These are phyloP conservation scores for Scytalidium lignicola DNA, from an alignment of 2,329 filamentous ascomycete species.

Conservation along the genomic window DNA sequence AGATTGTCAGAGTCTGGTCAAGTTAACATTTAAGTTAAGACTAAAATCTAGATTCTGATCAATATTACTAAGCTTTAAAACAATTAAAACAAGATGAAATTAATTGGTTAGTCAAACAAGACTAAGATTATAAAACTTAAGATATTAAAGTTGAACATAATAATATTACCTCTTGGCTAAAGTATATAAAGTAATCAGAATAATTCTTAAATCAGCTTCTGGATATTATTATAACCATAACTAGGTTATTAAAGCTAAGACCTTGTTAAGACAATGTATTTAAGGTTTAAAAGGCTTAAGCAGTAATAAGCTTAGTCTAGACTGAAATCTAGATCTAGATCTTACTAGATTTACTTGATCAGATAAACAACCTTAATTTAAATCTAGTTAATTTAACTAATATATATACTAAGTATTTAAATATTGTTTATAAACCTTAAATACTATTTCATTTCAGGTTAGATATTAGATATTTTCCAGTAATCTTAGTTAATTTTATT, in stretches of 20 bases:
- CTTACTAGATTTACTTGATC: not conserved
- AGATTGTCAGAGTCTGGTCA: no score
- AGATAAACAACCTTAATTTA: no score
- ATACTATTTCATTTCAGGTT: not conserved
- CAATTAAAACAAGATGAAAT: not conserved
- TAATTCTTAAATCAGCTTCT: not conserved
- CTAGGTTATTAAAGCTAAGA: not conserved
- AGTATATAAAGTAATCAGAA: not conserved
- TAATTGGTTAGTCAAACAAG: not conserved
- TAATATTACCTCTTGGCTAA: conserved; percentile 1
- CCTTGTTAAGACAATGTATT: not conserved
- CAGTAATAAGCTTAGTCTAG: not conserved
- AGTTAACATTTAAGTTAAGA: no score
- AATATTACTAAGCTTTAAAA: not conserved
- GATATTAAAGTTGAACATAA: not conserved
- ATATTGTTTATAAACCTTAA: not conserved
- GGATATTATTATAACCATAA: not conserved
- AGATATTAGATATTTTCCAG: not conserved
- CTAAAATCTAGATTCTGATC: no score
- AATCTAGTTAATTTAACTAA: no score
- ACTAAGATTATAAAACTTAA: not conserved
- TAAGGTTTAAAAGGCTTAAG: not conserved
- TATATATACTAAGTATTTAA: no score
- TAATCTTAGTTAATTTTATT: not conserved
- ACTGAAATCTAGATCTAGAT: not conserved